Evolutionary conservation across 2,329 filamentous ascomycete genomes (phyloP), one percentile per base, ranked within the genome.

Genomic region (Colletotrichum cereale): DNA sequence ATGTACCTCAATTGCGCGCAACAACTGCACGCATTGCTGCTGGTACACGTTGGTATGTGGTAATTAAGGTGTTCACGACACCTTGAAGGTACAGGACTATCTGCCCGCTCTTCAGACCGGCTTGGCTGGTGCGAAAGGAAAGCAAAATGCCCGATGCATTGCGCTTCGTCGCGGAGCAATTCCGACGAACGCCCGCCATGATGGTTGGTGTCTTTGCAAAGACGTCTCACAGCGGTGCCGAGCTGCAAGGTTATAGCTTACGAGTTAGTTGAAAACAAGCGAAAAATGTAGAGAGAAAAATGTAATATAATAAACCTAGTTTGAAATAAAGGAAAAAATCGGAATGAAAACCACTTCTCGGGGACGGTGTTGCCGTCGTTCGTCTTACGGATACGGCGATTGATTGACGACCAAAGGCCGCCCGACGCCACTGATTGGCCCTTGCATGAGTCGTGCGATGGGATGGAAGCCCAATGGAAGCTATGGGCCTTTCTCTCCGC

Each of bases 381-480:
- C 67, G 61, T 61, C 56, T 62, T 48, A 62, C 63, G 56, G 63
- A 71, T 61, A 47, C 63, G 57, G 68, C 64, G 52, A 68, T 58
- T 26, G 58, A 58, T 53, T 26, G 58, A 58, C 48, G 58, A 50
- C 65, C 50, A 48, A 71, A 57, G 50, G 40, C 44, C 42, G 58
- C 26, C 62, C 48, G 50, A 55, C 56, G 67, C 64, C 67, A 71
- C 57, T 67, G 68, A 67, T 67, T 67, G 68, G 64, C 50, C 67
- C 67, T 57, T 64, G 58, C 65, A 63, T 68, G 68, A 71, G 52
- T 71, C 64, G 58, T 63, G 68, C 58, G 42, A 53, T 71, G 38
- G 36, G 21, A 68, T 68, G 68, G 68, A 71, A 71, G 65, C 58
- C 57, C 24, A 38, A 68, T 68, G 58, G 68, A 71, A 71, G 68